Percentiles rank a stretch among this genome's conserved stretches.
These are phyloP conservation scores for Linum tenue DNA, from an alignment of 345 rosid species.

Conservation along the genomic window DNA sequence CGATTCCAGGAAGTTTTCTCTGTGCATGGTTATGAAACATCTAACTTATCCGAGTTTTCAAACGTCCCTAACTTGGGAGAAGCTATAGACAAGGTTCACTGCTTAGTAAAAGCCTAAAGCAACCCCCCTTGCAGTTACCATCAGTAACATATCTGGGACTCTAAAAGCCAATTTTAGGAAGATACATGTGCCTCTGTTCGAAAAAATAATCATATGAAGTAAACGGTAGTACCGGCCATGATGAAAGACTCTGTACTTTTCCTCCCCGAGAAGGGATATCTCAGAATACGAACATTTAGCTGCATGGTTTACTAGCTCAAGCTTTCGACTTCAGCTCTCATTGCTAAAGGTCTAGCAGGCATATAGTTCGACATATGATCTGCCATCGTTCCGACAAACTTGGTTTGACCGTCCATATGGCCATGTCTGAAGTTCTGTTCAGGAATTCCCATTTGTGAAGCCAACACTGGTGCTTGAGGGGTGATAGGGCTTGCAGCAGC, in stretches of 20 bases:
- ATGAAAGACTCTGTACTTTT: neutral
- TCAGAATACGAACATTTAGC: neutral
- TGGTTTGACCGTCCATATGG: conserved; percentile 34
- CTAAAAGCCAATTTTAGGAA: too few relatives aligned
- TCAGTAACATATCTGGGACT: too few relatives aligned
- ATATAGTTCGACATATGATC: conserved; percentile 24
- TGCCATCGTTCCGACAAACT: conserved; percentile 36
- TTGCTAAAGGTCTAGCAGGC: conserved; percentile 26
- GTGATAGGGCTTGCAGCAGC: conserved; percentile 4
- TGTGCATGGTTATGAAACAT: too few relatives aligned
- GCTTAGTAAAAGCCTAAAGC: too few relatives aligned
- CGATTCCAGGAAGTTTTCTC: too few relatives aligned
- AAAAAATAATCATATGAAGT: too few relatives aligned
- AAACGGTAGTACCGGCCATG: neutral
- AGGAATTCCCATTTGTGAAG: conserved; percentile 28
- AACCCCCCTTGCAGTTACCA: too few relatives aligned
- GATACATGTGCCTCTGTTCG: too few relatives aligned
- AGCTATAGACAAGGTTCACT: too few relatives aligned
- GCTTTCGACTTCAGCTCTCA: conserved; percentile 43
- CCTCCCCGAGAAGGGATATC: too few relatives aligned
- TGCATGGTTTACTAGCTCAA: conserved; percentile 21
- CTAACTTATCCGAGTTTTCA: too few relatives aligned
- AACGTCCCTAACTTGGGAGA: too few relatives aligned
- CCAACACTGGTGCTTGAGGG: conserved; percentile 18
- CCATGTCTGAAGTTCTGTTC: conserved; percentile 32